Evolutionary conservation across 2,329 filamentous ascomycete species (phyloP), one percentile per base, ranked within the genome.

Genomic region (Hortaea werneckii): DNA sequence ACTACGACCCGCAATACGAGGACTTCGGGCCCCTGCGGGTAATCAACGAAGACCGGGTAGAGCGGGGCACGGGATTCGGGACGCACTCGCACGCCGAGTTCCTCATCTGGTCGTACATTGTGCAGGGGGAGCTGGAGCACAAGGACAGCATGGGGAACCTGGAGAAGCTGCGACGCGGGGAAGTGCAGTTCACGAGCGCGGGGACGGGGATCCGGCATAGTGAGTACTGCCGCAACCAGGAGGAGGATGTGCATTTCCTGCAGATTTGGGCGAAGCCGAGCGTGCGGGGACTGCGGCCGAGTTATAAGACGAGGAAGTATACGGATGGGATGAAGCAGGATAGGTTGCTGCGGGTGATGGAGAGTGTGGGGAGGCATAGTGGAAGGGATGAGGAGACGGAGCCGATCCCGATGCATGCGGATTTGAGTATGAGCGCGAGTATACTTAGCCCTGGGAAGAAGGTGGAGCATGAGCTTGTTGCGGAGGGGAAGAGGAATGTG

Each of bases 131-230:
- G 67, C 77, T 94, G 51, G 90, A 88, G 41, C 88, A 94, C 70
- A 82, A 87, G 41, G 87, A 94, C 67, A 85, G 79, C 50, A 89
- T 94, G 82, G 77, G 86, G 56, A 78, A 74, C 44, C 60, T 73
- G 6, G 71, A 78, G 64, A 86, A 82, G 66, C 82, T 94, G 72
- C 77, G 77, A 58, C 74, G 86, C 34, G 86, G 87, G 9, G 87
- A 94, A 63, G 85, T 94, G 39, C 87, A 94, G 60, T 94, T 94
- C 66, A 94, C 87, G 7, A 88, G 83, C 10, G 87, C 85, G n/a
- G 87, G 87, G 45, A 87, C 79, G 5, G 78, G 79, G 5, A 82
- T 94, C 57, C 78, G 86, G 1, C 87, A 94, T 65, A 85, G 80
- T 6, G 87, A 94, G 67, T 80, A 83, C 67, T 92, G 90, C 65